Evolutionary conservation across 345 rosid species (phyloP), one percentile per base, ranked within the genome.

Genomic region (Adansonia digitata): DNA sequence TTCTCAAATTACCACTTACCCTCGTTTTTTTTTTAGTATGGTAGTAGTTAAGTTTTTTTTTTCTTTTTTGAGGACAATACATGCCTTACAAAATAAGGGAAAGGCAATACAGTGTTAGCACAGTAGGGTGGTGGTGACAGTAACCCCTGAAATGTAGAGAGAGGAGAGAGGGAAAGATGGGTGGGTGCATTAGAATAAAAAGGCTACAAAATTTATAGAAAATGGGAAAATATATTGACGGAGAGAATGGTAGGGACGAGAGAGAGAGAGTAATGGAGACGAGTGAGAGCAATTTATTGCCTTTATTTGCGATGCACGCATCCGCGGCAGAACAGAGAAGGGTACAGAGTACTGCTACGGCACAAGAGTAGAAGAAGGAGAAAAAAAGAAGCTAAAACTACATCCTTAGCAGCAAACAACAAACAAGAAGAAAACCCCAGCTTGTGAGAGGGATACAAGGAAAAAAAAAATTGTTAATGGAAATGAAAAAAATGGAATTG

Each of bases 231-330:
- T 34, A 62, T 35, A 60, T 60, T 60, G 61, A 67, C 34, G n/a
- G 35, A 68, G 40, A 18, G 57, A 24, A 24, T 4, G 37, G 24
- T 26, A 42, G 42, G 48, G 10, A 15, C 20, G 57, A n/a, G 62
- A 73, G 29, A 66, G 55, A 80, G 3, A 43, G 51, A 65, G 66
- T 59, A 67, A 65, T 15, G 37, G 42, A 71, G 81, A 57, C 65
- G 72, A 56, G 79, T 22, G 69, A 34, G 79, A 62, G 48, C 74
- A 73, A 78, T 83, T 77, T 72, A 60, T 77, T 77, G 53, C 37
- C 69, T 82, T 82, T 86, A 84, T 86, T 82, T 72, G 82, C 77
- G 86, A 82, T 86, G 80, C 83, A 86, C 89, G 89, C 87, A 84
- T 82, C 84, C 87, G 73, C 79, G 83, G 83, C 83, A 79, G 81